Evolutionary conservation across 2,329 filamentous ascomycete genomes (phyloP).

Genomic region (Talaromyces islandicus): DNA sequence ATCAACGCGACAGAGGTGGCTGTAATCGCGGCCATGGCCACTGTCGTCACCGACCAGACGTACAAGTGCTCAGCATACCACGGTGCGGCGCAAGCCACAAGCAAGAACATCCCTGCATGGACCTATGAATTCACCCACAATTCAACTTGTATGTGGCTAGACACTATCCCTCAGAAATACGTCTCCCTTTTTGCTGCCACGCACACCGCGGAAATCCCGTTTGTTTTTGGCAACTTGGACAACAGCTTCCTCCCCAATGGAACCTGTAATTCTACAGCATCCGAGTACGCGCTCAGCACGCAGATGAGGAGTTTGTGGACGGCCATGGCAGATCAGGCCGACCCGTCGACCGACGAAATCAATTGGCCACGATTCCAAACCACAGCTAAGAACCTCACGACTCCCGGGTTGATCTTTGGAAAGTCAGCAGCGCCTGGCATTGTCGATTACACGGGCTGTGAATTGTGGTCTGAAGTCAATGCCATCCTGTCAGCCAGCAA

Average conservation of each 20-base stretch:
- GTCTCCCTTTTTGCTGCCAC: constrained; percentile 8
- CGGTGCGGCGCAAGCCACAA: constrained; percentile 4
- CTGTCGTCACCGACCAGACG: constrained; percentile 2
- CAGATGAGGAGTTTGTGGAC: constrained; percentile 17
- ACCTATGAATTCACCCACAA: constrained; percentile 17
- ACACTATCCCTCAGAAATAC: neutral
- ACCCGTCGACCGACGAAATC: constrained; percentile 10
- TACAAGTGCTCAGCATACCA: constrained; percentile 15
- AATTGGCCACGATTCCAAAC: constrained; percentile 14
- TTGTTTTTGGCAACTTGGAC: constrained; percentile 12
- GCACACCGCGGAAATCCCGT: constrained; percentile 11
- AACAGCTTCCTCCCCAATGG: neutral
- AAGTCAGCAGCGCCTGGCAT: constrained; percentile 9
- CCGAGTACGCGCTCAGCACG: constrained; percentile 12
- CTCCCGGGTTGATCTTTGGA: constrained; percentile 13
- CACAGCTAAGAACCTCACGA: neutral
- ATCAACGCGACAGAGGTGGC: constrained; percentile 1
- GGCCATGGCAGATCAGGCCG: constrained; percentile 15
- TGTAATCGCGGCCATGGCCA: constrained; percentile 12
- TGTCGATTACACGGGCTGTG: constrained; percentile 14
- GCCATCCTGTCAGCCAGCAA: neutral
- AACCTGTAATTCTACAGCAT: constrained; percentile 11
- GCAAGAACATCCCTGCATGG: constrained; percentile 14
- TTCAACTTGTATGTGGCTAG: constrained; percentile 16
- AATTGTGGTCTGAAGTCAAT: constrained; percentile 14